Evolutionary conservation across 768 basidiomycete genomes (phyloP), one percentile per base, ranked within the genome.

Genomic region (Crepidotus variabilis): DNA sequence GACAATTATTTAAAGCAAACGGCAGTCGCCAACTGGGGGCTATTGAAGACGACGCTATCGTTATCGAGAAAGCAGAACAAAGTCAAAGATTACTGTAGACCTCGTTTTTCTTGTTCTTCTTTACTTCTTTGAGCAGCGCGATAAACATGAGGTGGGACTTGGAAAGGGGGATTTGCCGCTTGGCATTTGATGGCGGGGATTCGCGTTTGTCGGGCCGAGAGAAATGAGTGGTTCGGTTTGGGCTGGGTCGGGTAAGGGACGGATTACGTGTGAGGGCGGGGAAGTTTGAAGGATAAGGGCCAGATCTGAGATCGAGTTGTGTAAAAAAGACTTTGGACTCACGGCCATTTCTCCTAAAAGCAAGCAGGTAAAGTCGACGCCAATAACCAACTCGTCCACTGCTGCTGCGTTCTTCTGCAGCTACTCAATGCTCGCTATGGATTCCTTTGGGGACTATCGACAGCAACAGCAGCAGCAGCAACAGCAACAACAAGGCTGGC

Each of bases 401-500:
- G 39, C 35, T 36, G 8, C 39, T 43, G 39, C 39, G 39, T 43
- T 43, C 11, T 20, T 11, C 39, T 43, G 39, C 28, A 8, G 28
- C 28, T 28, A 8, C 28, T 28, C 28, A 28, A 28, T 28, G 52
- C 43, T 18, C 28, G 36, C 50, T 21, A 53, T 53, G 52, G 52
- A 53, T 45, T 39, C 52, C 24, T 53, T 45, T 53, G n/a, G 36
- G 20, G 52, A 53, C 4, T 53, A 22, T 16, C 52, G 46, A 34
- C 52, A 56, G 24, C 59, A 50, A 49, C 63, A 59, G 36, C 64
- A 55, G 47, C 62, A 63, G 24, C 59, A 50, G 50, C 63, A 59
- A 46, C 64, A 55, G 39, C 62, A 63, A 28, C 56, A 58, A 16
- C 52, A 45, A 23, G 33, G 35, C 34, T 63, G 60, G 58, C 61